Evolutionary conservation across 2,329 filamentous ascomycete genomes (phyloP), one percentile per base, ranked within the genome.

Genomic region (Massarina eburnea): DNA sequence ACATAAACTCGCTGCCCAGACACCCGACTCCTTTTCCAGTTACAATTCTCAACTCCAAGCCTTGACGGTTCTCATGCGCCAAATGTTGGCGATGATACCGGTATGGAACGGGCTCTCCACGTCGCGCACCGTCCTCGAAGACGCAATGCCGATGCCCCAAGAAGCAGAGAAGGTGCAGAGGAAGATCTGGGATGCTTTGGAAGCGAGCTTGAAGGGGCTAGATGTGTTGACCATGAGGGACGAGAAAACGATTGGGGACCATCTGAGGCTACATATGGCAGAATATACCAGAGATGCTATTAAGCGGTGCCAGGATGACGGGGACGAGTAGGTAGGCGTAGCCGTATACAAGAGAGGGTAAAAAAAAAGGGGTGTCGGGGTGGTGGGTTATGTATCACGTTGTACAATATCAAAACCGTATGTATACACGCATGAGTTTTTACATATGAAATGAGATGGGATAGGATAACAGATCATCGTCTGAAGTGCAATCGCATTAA

Each of bases 31-130:
- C 24, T n/a, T 14, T 15, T 8, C 5, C 9, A 21, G n/a, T 10
- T n/a, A n/a, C n/a, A n/a, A n/a, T n/a, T n/a, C n/a, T n/a, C 17
- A 22, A 20, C 27, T 8, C 7, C 4, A 17, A 15, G 39, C 18
- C 15, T 22, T 32, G n/a, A 17, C 19, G 3, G 18, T 10, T 7
- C 27, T 32, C 14, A 17, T 20, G 6, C 15, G 17, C 2, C n/a
- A 32, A 12, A 20, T 73, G 24, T 37, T 68, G 8, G 52, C 59
- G 3, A 57, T 63, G 4, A 54, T 74, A 8, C 65, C 71, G 10
- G 55, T 75, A 18, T 74, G 67, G 66, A 73, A 75, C 46, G 74
- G 69, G n/a, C 62, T 77, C n/a, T 62, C 55, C 37, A 64, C 75
- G 4, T 69, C 74, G 1, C 61, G 64, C 40, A 66, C 66, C 26